Evolutionary conservation across 495 filamentous ascomycete genomes (phyloP).

Genomic region (Xylaria acuta): DNA sequence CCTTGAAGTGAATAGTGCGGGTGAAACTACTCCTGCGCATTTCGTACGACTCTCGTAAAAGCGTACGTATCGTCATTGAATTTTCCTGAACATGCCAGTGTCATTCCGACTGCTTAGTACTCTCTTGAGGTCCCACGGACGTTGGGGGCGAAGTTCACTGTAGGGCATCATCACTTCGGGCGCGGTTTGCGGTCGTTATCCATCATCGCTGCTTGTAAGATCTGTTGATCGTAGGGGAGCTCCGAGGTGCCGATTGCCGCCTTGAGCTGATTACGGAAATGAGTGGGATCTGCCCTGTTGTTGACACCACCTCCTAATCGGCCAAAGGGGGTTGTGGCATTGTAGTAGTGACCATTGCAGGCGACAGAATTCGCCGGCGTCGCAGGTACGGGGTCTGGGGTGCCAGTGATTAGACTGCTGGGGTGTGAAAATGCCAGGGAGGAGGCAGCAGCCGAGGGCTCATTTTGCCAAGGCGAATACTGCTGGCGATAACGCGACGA

Average conservation of each 20-base stretch:
- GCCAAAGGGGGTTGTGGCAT: constrained; percentile 33
- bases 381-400: constrained; percentile 28
- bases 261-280: constrained; percentile 34
- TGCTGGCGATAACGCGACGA: constrained; percentile 28
- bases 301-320: constrained; percentile 30
- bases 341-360: constrained; percentile 36
- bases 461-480: constrained; percentile 12
- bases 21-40: not conserved
- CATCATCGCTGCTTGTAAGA: constrained; percentile 31
- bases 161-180: constrained; percentile 30
- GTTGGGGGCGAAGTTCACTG: not conserved
- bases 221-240: constrained; percentile 30
- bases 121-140: not conserved
- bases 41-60: not conserved
- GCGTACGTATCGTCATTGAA: not conserved
- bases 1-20: not conserved
- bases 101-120: not conserved
- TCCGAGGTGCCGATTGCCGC: constrained; percentile 23
- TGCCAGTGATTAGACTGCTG: constrained; percentile 45
- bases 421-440: constrained; percentile 39
- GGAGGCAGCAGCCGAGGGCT: constrained; percentile 23
- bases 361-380: constrained; percentile 28
- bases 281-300: constrained; percentile 31
- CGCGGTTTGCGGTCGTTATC: constrained; percentile 31
- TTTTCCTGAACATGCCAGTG: not conserved